Evolutionary conservation across 2,329 filamentous ascomycete species (phyloP).

Genomic region (Piedraia hortae): DNA sequence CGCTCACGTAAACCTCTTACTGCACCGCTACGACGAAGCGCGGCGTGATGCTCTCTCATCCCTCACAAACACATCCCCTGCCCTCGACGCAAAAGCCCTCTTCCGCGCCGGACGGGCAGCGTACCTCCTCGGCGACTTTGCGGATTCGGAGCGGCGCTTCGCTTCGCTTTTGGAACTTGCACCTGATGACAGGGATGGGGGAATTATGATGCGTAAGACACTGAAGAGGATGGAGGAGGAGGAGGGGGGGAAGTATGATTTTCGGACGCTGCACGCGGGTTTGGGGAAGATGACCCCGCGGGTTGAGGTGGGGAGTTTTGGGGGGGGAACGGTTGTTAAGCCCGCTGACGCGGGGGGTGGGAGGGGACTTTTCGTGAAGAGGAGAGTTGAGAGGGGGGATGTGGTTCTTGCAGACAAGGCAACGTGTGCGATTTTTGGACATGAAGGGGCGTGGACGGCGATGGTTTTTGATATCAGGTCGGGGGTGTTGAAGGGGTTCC

Average conservation of each 20-base stretch:
- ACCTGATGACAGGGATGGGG: slow-evolving; percentile 3
- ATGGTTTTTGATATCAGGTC: slow-evolving; percentile 1
- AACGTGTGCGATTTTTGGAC: slow-evolving; percentile 3
- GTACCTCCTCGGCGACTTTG: slow-evolving; percentile 6
- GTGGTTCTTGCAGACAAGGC: slow-evolving; percentile 16
- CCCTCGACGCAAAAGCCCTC: slow-evolving; percentile 5
- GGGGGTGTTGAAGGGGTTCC: slow-evolving; percentile 2
- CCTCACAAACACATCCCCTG: background rate
- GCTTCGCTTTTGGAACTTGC: slow-evolving; percentile 2
- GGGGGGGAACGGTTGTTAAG: slow-evolving; percentile 1
- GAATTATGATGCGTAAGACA: slow-evolving; percentile 2
- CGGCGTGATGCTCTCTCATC: slow-evolving; percentile 1
- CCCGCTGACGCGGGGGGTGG: slow-evolving; percentile 10
- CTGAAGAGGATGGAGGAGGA: slow-evolving; percentile 5
- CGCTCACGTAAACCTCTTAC: slow-evolving; percentile 3
- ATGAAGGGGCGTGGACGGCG: slow-evolving; percentile 2
- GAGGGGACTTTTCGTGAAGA: slow-evolving; percentile 18
- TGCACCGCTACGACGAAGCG: slow-evolving; percentile 5
- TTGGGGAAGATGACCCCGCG: slow-evolving; percentile 1
- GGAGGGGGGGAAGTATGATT: slow-evolving; percentile 5
- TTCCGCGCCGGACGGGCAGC: slow-evolving; percentile 7
- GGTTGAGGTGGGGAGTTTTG: slow-evolving; percentile 7
- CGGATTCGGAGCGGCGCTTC: slow-evolving; percentile 2
- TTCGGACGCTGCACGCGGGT: slow-evolving; percentile 3
- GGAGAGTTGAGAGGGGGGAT: slow-evolving; percentile 15